Percentiles rank a stretch among this genome's conserved stretches.
Conservation (phyloP, 495 filamentous ascomycete species). For the Bathelium albidoporum region DNA sequence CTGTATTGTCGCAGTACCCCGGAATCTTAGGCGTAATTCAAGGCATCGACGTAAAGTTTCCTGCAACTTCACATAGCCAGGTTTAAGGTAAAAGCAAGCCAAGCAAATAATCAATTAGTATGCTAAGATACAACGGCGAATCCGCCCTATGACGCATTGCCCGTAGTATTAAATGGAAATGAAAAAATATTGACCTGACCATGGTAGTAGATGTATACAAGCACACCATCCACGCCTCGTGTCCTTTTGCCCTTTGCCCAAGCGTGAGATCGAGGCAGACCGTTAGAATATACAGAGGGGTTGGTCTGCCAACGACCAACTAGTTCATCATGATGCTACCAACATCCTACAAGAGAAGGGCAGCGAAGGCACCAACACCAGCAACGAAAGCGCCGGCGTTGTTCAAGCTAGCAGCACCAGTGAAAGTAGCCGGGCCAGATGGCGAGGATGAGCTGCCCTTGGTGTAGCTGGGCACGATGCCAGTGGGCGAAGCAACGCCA, state of each 20-base stretch:
- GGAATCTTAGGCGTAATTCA: too few relatives aligned
- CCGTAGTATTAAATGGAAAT: background rate
- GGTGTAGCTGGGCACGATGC: background rate
- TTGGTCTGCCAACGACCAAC: background rate
- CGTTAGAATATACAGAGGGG: background rate
- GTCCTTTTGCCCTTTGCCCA: background rate
- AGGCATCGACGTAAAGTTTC: too few relatives aligned
- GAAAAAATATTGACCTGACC: background rate
- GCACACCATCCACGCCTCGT: background rate
- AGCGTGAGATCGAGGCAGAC: background rate
- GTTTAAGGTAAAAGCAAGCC: background rate
- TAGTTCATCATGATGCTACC: background rate
- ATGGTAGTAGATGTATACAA: background rate
- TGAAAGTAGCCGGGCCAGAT: slow-evolving; percentile 1
- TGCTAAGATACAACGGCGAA: background rate
- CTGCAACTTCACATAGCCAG: background rate
- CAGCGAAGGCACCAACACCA: slow-evolving; percentile 2
- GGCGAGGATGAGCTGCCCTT: background rate
- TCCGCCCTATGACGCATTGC: background rate
- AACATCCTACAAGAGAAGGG: background rate
- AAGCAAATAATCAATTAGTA: slow-evolving; percentile 3
- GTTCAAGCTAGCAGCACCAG: slow-evolving; percentile 1
- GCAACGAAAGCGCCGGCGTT: background rate
- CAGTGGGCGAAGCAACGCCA: background rate
- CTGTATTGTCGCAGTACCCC: too few relatives aligned